These are phyloP conservation scores for Aphanomyces cochlioides DNA, from an alignment of 352 stramenopile genomes.

Conservation along the genomic window DNA sequence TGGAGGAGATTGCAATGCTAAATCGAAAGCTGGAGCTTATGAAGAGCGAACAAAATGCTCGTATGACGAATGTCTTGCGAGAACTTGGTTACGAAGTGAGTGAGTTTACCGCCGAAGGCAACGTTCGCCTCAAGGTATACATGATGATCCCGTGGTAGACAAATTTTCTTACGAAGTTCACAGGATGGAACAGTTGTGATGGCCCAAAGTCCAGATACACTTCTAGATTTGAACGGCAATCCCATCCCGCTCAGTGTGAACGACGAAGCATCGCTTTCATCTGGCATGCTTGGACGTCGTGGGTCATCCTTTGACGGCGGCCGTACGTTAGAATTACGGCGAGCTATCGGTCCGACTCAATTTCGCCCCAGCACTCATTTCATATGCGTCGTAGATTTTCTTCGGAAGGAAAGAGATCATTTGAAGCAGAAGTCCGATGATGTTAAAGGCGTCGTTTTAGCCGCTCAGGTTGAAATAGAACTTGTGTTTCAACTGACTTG, in stretches of 20 bases:
- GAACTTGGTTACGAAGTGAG: slow-evolving; percentile 77
- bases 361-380: not conserved
- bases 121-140: slow-evolving; percentile 78
- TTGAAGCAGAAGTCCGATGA: slow-evolving; percentile 75
- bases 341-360: slow-evolving; percentile 27
- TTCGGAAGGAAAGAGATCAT: slow-evolving; percentile 59
- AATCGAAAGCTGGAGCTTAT: slow-evolving; percentile 63
- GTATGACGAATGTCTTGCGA: slow-evolving; percentile 63
- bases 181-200: slow-evolving; percentile 63
- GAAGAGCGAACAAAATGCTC: slow-evolving; percentile 70
- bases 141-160: too few species aligned
- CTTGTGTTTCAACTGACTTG: not conserved
- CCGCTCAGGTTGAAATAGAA: slow-evolving; percentile 50
- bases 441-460: slow-evolving; percentile 70
- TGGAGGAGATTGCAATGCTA: slow-evolving; percentile 62
- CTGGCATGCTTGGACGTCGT: not conserved
- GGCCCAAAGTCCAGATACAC: not conserved
- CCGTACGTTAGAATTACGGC: slow-evolving; percentile 21
- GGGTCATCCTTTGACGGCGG: not conserved
- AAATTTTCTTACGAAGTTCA: too few species aligned
- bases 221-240: slow-evolving; percentile 25
- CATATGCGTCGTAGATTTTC: slow-evolving; percentile 39
- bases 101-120: slow-evolving; percentile 64
- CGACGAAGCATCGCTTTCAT: not conserved
- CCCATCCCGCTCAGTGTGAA: slow-evolving; percentile 1